phyloP scores from a whole-genome alignment of 2,329 filamentous ascomycete species.

The Sporothrix pallida region DNA sequence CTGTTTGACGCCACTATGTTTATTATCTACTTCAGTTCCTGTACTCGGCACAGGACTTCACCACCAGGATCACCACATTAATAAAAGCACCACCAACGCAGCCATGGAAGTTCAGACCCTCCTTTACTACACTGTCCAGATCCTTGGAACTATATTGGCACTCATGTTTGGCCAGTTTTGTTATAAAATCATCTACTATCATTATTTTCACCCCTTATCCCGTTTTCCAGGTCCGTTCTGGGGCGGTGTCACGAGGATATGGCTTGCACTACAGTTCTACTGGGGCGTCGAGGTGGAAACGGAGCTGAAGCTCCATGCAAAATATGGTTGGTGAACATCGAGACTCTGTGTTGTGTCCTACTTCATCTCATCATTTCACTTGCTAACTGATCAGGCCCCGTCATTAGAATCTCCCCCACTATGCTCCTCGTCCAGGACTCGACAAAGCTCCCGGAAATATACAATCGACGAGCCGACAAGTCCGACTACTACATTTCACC shows the following conservation, averaged over 20 bases:
- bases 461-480: constrained; percentile 61
- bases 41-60: too few relatives aligned
- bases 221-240: constrained; percentile 7
- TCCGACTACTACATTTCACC: constrained; percentile 64
- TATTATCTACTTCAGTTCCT: too few relatives aligned
- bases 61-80: too few relatives aligned
- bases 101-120: too few relatives aligned
- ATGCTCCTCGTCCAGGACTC: constrained; percentile 60
- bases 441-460: constrained; percentile 61
- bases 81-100: too few relatives aligned
- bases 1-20: too few relatives aligned
- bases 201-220: constrained; percentile 1
- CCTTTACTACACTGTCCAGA: too few relatives aligned
- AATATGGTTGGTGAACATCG: constrained; percentile 11
- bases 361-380: too few relatives aligned
- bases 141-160: neutral
- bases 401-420: constrained; percentile 59
- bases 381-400: constrained; percentile 51
- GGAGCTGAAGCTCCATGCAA: constrained; percentile 48
- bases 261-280: constrained; percentile 59
- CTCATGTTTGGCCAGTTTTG: neutral
- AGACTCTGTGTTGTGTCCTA: too few relatives aligned
- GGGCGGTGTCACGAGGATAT: constrained; percentile 51
- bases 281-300: constrained; percentile 51
- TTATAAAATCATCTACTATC: neutral